Percentiles rank a stretch among this genome's conserved stretches.
phyloP scores from a whole-genome alignment of 1,284 basidiomycete genomes.

The Xerocomus nothofagi region DNA sequence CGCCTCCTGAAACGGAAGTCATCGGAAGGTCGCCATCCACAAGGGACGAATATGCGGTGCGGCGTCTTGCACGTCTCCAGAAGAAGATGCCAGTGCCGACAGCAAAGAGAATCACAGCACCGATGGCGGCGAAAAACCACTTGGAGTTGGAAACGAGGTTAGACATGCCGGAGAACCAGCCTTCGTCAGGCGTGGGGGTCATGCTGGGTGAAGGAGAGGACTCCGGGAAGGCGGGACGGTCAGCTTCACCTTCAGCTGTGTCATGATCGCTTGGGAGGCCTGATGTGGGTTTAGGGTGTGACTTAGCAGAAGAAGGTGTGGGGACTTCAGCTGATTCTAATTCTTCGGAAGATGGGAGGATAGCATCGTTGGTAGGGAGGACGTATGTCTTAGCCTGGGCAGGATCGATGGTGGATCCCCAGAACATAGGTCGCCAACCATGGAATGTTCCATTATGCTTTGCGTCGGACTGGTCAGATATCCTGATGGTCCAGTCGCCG shows the following conservation, averaged over 20 bases:
- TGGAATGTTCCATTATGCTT: constrained; percentile 77
- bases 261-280: constrained; percentile 87
- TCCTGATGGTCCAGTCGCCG: constrained; percentile 90
- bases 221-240: constrained; percentile 60
- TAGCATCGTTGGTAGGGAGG: constrained; percentile 53
- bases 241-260: constrained; percentile 64
- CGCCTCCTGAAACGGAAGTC: constrained; percentile 51
- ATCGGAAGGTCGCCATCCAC: constrained; percentile 76
- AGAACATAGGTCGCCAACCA: constrained; percentile 91
- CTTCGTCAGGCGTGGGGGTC: constrained; percentile 72
- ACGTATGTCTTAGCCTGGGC: constrained; percentile 65
- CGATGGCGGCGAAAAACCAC: constrained; percentile 83
- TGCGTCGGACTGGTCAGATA: constrained; percentile 72
- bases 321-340: constrained; percentile 36
- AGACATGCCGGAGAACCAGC: constrained; percentile 85
- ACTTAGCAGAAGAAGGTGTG: constrained; percentile 52
- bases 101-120: constrained; percentile 71
- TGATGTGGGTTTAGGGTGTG: constrained; percentile 82
- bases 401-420: constrained; percentile 87
- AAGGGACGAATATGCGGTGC: constrained; percentile 67
- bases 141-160: constrained; percentile 73
- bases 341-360: constrained; percentile 53
- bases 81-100: constrained; percentile 64
- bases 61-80: constrained; percentile 59
- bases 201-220: constrained; percentile 43